phyloP scores from a whole-genome alignment of 352 stramenopile genomes.

The Phytophthora citricola region DNA sequence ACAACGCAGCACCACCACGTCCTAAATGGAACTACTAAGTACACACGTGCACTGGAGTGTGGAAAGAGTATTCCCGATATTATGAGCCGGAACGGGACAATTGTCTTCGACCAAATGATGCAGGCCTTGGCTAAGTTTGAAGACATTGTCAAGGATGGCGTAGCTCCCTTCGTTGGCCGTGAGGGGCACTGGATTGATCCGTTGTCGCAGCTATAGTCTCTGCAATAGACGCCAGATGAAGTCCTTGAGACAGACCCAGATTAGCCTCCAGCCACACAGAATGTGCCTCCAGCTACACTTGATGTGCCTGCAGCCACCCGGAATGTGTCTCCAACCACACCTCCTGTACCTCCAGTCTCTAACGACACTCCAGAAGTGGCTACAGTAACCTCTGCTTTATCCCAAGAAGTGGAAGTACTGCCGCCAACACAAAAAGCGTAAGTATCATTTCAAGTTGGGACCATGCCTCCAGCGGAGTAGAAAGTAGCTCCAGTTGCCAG shows the following conservation, averaged over 20 bases:
- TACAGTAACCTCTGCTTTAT: too few species aligned
- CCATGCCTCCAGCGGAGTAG: too few species aligned
- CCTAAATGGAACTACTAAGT: constrained; percentile 11
- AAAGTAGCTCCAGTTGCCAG: too few species aligned
- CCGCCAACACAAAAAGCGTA: too few species aligned
- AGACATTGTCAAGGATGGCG: constrained; percentile 14
- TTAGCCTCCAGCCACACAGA: background rate
- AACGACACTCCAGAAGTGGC: too few species aligned
- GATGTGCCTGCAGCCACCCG: background rate
- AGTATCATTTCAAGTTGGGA: too few species aligned
- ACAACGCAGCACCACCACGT: constrained; percentile 1
- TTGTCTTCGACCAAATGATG: constrained; percentile 13
- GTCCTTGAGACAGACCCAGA: background rate
- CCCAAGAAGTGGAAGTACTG: too few species aligned
- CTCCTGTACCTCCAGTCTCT: too few species aligned
- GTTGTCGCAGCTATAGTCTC: background rate
- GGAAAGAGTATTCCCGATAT: constrained; percentile 13
- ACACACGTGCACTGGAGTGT: constrained; percentile 1
- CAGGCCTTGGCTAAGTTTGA: constrained; percentile 11
- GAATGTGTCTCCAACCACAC: background rate
- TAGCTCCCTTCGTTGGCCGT: constrained; percentile 10
- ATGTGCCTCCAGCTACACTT: background rate
- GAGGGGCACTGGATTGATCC: constrained; percentile 3
- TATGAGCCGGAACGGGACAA: constrained; percentile 9
- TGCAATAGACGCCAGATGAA: background rate